Evolutionary conservation across 2,329 filamentous ascomycete species (phyloP).

Genomic region (Microcyclospora tardicrescens): DNA sequence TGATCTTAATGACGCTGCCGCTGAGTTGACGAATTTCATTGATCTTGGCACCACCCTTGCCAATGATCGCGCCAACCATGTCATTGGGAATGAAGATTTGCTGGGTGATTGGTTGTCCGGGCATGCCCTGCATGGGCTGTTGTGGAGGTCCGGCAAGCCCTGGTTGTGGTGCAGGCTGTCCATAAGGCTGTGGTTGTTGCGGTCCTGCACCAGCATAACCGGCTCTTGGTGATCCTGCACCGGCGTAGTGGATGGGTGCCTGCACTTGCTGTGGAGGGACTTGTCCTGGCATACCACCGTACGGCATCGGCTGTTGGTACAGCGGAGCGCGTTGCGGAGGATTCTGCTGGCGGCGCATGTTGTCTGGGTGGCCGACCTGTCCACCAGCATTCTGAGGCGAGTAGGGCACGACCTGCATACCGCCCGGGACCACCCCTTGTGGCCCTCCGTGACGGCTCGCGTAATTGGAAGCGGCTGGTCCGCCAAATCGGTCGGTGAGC

Average conservation of each 20-base stretch:
- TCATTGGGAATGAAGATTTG: constrained; percentile 99
- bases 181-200: constrained; percentile 55
- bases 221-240: constrained; percentile 53
- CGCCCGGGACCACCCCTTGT: constrained; percentile 84
- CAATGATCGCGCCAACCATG: constrained; percentile 98
- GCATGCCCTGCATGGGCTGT: constrained; percentile 57
- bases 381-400: constrained; percentile 85
- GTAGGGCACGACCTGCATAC: constrained; percentile 99
- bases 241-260: constrained; percentile 61
- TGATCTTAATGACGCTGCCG: constrained; percentile 98
- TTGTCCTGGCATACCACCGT: constrained; percentile 47
- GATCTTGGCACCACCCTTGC: constrained; percentile 97
- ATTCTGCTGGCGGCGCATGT: constrained; percentile 64
- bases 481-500: constrained; percentile 89
- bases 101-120: constrained; percentile 79
- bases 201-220: constrained; percentile 70
- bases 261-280: constrained; percentile 30
- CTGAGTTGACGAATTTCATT: constrained; percentile 96
- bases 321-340: constrained; percentile 62
- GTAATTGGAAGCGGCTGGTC: constrained; percentile 92
- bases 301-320: constrained; percentile 44
- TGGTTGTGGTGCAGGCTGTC: constrained; percentile 35
- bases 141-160: constrained; percentile 55
- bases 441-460: constrained; percentile 88
- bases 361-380: constrained; percentile 82